phyloP scores from a whole-genome alignment of 129 eudicot species.

The Lactuca saligna region DNA sequence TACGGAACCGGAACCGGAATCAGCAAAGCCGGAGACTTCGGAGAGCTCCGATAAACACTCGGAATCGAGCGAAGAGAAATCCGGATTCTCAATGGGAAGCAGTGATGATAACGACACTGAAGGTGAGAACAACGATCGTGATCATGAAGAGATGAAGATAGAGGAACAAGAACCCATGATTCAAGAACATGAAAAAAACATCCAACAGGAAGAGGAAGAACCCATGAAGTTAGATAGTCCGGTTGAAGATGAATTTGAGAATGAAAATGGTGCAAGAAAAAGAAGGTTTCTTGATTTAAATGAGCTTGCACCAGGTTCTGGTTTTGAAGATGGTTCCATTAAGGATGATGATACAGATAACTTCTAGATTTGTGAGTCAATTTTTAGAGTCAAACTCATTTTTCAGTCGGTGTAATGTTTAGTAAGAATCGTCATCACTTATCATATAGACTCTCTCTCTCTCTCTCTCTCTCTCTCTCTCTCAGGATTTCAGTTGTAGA shows the following conservation, averaged over 20 bases:
- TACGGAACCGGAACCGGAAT: conserved; percentile 57
- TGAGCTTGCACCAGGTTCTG: conserved; percentile 96
- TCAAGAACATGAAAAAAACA: conserved; percentile 37
- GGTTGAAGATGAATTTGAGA: conserved; percentile 52
- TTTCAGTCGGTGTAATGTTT: conserved; percentile 40
- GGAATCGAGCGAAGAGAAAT: conserved; percentile 22
- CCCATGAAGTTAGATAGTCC: conserved; percentile 42
- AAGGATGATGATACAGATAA: conserved; percentile 63
- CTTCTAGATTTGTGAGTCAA: conserved; percentile 38
- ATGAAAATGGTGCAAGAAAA: conserved; percentile 45
- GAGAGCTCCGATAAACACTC: conserved; percentile 43
- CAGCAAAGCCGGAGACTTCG: conserved; percentile 48
- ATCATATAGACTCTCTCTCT: too few relatives aligned
- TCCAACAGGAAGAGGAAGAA: conserved; percentile 25
- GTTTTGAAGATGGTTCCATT: conserved; percentile 81
- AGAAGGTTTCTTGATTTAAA: conserved; percentile 87
- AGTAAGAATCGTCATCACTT: conserved; percentile 4
- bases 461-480: too few relatives aligned
- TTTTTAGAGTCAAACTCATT: conserved; percentile 26
- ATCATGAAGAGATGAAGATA: conserved; percentile 38
- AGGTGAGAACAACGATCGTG: conserved; percentile 34
- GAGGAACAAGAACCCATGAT: conserved; percentile 40
- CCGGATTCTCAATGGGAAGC: conserved; percentile 54
- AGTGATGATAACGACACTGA: conserved; percentile 39
- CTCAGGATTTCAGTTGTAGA: too few relatives aligned